A percentile compares a stretch with the other conserved stretches of the same genome.
Conservation (phyloP, 305 asterid species). For the Fraxinus paxiana region DNA sequence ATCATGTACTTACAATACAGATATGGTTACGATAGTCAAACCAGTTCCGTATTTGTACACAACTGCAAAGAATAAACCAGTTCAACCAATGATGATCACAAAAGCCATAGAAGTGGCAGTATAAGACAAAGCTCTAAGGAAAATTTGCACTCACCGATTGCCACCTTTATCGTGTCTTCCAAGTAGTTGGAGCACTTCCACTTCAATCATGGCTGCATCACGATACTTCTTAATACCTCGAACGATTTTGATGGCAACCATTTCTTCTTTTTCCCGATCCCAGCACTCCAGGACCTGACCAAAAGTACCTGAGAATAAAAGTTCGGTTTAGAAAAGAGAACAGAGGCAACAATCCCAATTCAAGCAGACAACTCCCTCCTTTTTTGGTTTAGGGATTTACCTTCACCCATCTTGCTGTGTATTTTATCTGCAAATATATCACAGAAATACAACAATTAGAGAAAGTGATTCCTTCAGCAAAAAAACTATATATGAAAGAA, state of each 20-base stretch:
- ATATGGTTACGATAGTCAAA: conserved; percentile 2
- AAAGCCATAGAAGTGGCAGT: background rate
- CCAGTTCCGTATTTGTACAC: conserved; percentile 9
- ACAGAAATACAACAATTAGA: background rate
- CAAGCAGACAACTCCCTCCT: background rate
- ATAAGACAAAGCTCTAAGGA: background rate
- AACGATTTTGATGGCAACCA: conserved; percentile 17
- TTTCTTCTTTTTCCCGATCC: conserved; percentile 10
- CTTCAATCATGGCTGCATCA: conserved; percentile 19
- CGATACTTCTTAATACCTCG: conserved; percentile 19
- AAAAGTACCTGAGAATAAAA: background rate
- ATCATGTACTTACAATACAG: background rate
- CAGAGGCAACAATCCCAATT: background rate
- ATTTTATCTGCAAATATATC: conserved; percentile 14
- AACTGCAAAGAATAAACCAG: conserved; percentile 17
- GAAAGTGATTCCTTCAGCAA: background rate
- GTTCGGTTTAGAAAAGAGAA: background rate
- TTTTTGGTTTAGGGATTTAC: background rate
- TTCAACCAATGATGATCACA: background rate
- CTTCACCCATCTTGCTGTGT: conserved; percentile 20
- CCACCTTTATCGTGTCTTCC: conserved; percentile 14
- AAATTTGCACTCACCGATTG: conserved; percentile 10
- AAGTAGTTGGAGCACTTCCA: conserved; percentile 10
- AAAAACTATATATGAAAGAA: background rate
- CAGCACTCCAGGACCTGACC: conserved; percentile 17